Conservation (phyloP, 1,284 basidiomycete genomes). For the Fomes fomentarius region DNA sequence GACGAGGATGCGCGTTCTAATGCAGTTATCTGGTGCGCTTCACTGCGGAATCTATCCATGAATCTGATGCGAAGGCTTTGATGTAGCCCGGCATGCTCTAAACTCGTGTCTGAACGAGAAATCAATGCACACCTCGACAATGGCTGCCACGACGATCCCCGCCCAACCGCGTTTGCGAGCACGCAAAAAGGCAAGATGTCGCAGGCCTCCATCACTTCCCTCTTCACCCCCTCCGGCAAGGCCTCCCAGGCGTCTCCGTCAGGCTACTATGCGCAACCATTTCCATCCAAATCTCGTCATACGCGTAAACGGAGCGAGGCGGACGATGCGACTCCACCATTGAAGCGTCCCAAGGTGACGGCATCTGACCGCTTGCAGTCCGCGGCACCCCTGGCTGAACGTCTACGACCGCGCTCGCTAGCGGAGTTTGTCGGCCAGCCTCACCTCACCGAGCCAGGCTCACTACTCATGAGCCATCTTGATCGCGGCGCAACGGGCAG, state of each 20-base stretch:
- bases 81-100: conserved; percentile 51
- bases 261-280: conserved; percentile 10
- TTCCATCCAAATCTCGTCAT: conserved; percentile 18
- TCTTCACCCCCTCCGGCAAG: conserved; percentile 31
- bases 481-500: conserved; percentile 56
- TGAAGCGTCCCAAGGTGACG: conserved; percentile 35
- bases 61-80: not conserved
- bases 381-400: conserved; percentile 65
- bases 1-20: not conserved
- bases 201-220: conserved; percentile 33
- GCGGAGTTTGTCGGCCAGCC: conserved; percentile 71
- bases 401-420: conserved; percentile 60
- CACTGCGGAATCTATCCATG: not conserved
- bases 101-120: conserved; percentile 39
- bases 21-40: conserved; percentile 14
- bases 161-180: conserved; percentile 6
- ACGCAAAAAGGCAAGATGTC: conserved; percentile 21
- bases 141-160: conserved; percentile 38
- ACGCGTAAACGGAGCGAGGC: conserved; percentile 35
- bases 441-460: conserved; percentile 58
- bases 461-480: conserved; percentile 55
- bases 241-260: not conserved
- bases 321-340: conserved; percentile 22
- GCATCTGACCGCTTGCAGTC: conserved; percentile 34
- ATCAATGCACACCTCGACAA: conserved; percentile 56